A percentile compares a stretch with the other conserved stretches of the same genome.
Conservation (phyloP, 2,329 filamentous ascomycete genomes). For the Fusarium sororula region DNA sequence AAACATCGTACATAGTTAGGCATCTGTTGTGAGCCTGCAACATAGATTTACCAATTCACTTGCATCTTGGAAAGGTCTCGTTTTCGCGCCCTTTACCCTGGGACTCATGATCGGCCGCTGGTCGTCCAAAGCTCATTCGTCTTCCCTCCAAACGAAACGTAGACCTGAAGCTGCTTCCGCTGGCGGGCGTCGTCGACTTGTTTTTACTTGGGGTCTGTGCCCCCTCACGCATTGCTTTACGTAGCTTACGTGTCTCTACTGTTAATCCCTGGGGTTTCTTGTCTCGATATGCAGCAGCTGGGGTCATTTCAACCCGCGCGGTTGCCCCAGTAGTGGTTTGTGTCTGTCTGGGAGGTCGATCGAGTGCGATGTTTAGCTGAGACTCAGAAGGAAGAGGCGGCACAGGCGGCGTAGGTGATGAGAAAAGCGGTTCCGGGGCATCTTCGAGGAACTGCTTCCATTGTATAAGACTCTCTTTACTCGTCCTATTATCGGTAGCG, state of each 20-base stretch:
- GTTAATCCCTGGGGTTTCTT: conserved; percentile 40
- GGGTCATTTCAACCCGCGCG: not conserved
- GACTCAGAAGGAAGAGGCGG: conserved; percentile 39
- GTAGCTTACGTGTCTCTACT: conserved; percentile 39
- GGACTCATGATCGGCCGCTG: not conserved
- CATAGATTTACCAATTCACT: conserved; percentile 8
- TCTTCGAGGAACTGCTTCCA: conserved; percentile 39
- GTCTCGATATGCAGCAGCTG: conserved; percentile 28
- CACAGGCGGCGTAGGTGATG: conserved; percentile 39
- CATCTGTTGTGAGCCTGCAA: not conserved
- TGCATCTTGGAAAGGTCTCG: conserved; percentile 23
- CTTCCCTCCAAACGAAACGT: conserved; percentile 30
- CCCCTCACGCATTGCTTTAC: conserved; percentile 32
- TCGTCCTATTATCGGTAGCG: conserved; percentile 14
- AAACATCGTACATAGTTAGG: not conserved
- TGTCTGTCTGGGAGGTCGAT: conserved; percentile 5
- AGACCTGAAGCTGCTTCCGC: conserved; percentile 23
- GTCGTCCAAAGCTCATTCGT: conserved; percentile 13
- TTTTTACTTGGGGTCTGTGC: conserved; percentile 21
- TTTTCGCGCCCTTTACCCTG: conserved; percentile 11
- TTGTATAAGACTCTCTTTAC: conserved; percentile 37
- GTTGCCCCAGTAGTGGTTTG: conserved; percentile 5
- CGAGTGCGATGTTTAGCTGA: conserved; percentile 22
- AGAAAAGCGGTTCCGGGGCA: conserved; percentile 36
- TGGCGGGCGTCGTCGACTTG: not conserved